phyloP scores from a whole-genome alignment of 768 basidiomycete species.

The Mycena rebaudengoi region DNA sequence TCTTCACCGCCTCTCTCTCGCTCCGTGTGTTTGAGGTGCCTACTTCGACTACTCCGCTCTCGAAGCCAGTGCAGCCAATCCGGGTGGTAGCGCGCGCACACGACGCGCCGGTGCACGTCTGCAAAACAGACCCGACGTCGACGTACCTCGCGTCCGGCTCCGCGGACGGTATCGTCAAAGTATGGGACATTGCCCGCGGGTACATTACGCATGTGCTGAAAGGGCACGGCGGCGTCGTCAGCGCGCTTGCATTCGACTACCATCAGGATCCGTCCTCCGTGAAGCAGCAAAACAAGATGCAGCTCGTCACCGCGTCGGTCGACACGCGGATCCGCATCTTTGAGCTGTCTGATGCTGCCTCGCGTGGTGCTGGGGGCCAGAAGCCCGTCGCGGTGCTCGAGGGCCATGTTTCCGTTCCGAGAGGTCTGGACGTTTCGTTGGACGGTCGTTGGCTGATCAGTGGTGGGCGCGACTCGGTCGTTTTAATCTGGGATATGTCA shows the following conservation, averaged over 20 bases:
- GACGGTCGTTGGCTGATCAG: conserved; percentile 93
- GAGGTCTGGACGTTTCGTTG: conserved; percentile 83
- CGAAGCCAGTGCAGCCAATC: conserved; percentile 68
- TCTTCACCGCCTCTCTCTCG: conserved; percentile 83
- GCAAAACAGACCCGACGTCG: conserved; percentile 83
- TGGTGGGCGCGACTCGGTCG: conserved; percentile 93
- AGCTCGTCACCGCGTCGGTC: conserved; percentile 89
- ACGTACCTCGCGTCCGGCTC: conserved; percentile 95
- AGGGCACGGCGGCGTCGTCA: conserved; percentile 97
- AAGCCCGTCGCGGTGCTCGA: conserved; percentile 87
- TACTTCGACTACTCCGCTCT: conserved; percentile 44
- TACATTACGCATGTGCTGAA: conserved; percentile 95
- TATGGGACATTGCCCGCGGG: conserved; percentile 90
- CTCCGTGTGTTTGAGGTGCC: conserved; percentile 89
- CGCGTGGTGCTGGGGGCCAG: conserved; percentile 61
- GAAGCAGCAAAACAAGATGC: conserved; percentile 63
- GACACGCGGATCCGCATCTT: conserved; percentile 95
- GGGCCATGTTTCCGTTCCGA: conserved; percentile 94
- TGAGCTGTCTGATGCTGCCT: conserved; percentile 75
- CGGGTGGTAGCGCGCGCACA: conserved; percentile 88
- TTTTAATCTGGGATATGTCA: conserved; percentile 89
- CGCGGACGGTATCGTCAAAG: conserved; percentile 96
- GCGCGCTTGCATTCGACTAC: conserved; percentile 87
- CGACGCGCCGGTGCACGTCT: conserved; percentile 93
- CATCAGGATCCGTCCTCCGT: conserved; percentile 66